Evolutionary conservation across 768 basidiomycete species (phyloP), one percentile per base, ranked within the genome.

Genomic region (Leccinum aurantiacum): DNA sequence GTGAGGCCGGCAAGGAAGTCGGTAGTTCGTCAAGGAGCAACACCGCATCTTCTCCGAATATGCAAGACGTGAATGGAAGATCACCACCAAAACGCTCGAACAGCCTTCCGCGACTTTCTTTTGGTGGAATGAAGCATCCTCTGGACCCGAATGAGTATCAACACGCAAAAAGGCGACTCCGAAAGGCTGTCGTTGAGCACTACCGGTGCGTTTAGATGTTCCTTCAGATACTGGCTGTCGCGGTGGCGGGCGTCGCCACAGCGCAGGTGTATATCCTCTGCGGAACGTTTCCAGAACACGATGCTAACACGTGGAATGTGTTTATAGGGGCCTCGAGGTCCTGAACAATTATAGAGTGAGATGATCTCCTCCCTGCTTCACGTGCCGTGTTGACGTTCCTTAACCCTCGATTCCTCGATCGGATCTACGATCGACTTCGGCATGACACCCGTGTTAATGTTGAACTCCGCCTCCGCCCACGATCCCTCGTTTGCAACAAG

Each of bases 341-440:
- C 78, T 98, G 61, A 91, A 93, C 67, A 93, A 96, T 71, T 98
- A 95, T 73, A 82, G 93, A 29, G 93, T 92, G 55, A 41, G 55
- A 7, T 17, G 31, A 27, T 58, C 15, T 38, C 27, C 9, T 50
- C n/a, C 24, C 9, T 41, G 24, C 17, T 46, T 25, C 4, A 4
- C 22, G 2, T 13, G 35, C 27, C 38, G 15, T 15, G 27, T 35
- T 57, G 37, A 58, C 19, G 22, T 59, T 35, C 6, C 38, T 10
- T 15, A 29, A 47, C 31, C 29, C 37, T 58, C 29, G n/a, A 52
- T 27, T 25, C 29, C 15, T 52, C 19, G 51, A 52, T 52, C 51
- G 51, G 51, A 52, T 52, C 29, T 52, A 27, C 27, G 49, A 50
- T 29, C 49, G 9, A 51, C 49, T 29, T 51, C 27, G 49, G 27